phyloP scores from a whole-genome alignment of 371 early-diverging fungal genomes.

The Blakeslea trispora region DNA sequence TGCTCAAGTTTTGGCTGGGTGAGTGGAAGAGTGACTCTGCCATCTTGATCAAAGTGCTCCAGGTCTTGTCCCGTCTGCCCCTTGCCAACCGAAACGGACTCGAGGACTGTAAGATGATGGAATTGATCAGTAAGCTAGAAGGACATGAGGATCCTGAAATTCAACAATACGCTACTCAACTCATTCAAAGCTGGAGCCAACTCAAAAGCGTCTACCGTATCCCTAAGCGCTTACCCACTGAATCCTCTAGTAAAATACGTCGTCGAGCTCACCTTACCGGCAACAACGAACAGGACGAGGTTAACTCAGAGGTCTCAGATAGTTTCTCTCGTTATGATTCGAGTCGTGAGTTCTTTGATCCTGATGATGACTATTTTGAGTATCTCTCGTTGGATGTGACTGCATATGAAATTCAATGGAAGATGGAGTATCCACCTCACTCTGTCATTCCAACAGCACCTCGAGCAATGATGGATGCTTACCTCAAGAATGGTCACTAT shows the following conservation, averaged over 20 bases:
- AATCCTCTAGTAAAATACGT: neutral
- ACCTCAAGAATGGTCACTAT: conserved; percentile 24
- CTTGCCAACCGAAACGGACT: conserved; percentile 69
- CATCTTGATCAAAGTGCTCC: conserved; percentile 30
- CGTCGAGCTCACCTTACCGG: neutral
- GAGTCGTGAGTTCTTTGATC: conserved; percentile 37
- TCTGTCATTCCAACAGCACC: conserved; percentile 36
- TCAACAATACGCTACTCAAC: conserved; percentile 31
- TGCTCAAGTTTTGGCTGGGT: conserved; percentile 44
- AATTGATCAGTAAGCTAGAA: conserved; percentile 47
- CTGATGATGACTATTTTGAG: conserved; percentile 38
- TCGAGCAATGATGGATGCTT: conserved; percentile 37
- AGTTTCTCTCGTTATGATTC: conserved; percentile 13
- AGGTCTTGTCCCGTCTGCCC: conserved; percentile 39
- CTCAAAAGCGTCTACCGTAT: conserved; percentile 64
- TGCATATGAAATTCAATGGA: conserved; percentile 26
- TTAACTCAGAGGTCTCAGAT: neutral
- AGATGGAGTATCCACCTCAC: conserved; percentile 29
- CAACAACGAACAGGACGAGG: neutral
- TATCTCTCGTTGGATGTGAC: conserved; percentile 27
- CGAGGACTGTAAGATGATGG: conserved; percentile 65
- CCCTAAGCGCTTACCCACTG: conserved; percentile 44
- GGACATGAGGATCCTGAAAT: conserved; percentile 44
- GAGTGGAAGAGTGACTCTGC: conserved; percentile 40
- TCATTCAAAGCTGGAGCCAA: conserved; percentile 52